Conservation (phyloP, 345 rosid genomes). For the Aquilaria yunnanensis region DNA sequence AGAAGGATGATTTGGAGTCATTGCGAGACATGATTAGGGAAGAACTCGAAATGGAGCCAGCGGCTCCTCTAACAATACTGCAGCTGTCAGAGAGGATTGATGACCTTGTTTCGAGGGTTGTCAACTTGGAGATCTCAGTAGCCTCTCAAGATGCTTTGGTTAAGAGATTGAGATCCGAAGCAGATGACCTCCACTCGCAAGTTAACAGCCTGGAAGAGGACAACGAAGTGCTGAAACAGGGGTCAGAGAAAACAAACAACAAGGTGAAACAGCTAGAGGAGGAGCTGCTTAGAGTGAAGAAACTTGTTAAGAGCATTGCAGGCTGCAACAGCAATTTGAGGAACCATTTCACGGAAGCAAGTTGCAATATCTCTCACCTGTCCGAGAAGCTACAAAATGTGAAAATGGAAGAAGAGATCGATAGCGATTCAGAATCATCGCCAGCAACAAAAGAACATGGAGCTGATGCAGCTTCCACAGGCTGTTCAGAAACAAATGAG, state of each 20-base stretch:
- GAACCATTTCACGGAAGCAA: conserved; percentile 47
- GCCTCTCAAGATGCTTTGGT: conserved; percentile 62
- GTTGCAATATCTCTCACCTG: conserved; percentile 32
- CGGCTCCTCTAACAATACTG: conserved; percentile 31
- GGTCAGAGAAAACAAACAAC: conserved; percentile 28
- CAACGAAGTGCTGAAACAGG: conserved; percentile 39
- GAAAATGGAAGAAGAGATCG: conserved; percentile 45
- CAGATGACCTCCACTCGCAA: conserved; percentile 46
- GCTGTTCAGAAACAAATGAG: conserved; percentile 11
- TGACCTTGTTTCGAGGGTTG: conserved; percentile 69
- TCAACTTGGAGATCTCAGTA: conserved; percentile 44
- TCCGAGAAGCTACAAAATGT: conserved; percentile 45
- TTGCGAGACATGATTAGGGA: conserved; percentile 26
- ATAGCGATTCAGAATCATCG: conserved; percentile 19
- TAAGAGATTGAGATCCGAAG: conserved; percentile 47
- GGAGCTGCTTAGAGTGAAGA: conserved; percentile 45
- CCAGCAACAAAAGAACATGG: conserved; percentile 18
- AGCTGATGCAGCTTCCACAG: neutral
- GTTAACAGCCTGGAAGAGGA: conserved; percentile 53
- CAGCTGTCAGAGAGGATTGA: conserved; percentile 60
- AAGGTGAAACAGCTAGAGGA: conserved; percentile 52
- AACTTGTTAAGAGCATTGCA: conserved; percentile 36
- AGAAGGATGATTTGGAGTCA: conserved; percentile 18
- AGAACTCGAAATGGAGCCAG: conserved; percentile 23
- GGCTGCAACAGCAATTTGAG: conserved; percentile 44